These are phyloP conservation scores for Ustulina deusta DNA, from an alignment of 2,329 filamentous ascomycete genomes.

Conservation along the genomic window DNA sequence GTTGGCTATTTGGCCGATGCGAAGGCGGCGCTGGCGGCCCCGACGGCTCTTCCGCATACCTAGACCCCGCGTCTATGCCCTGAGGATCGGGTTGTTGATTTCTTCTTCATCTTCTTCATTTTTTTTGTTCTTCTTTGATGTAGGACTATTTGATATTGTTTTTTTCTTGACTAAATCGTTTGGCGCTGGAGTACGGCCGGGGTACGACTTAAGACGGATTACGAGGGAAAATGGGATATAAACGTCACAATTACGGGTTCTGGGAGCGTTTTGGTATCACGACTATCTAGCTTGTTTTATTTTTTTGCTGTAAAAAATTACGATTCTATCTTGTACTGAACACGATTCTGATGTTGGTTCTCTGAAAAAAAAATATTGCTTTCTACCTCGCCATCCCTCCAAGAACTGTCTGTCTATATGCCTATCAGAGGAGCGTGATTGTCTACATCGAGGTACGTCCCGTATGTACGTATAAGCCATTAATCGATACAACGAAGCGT, in stretches of 20 bases:
- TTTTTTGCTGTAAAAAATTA: conserved; percentile 5
- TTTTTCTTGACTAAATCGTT: conserved; percentile 16
- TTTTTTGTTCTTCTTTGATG: background rate
- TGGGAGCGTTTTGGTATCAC: conserved; percentile 17
- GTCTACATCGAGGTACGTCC: background rate
- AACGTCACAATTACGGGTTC: conserved; percentile 21
- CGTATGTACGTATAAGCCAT: background rate
- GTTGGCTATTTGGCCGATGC: conserved; percentile 48
- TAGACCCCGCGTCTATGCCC: conserved; percentile 35
- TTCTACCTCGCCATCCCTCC: background rate
- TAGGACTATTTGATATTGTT: conserved; percentile 12
- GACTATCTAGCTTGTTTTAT: conserved; percentile 15
- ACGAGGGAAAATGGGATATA: conserved; percentile 26
- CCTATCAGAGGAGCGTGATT: background rate
- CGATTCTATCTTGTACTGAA: conserved; percentile 8
- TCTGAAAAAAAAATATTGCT: conserved; percentile 4
- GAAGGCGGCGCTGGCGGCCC: conserved; percentile 40
- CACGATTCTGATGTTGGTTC: background rate
- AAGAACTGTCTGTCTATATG: background rate
- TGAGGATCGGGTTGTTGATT: conserved; percentile 3
- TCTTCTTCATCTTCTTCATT: background rate
- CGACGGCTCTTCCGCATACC: conserved; percentile 29
- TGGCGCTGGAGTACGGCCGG: conserved; percentile 20
- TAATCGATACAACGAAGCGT: background rate
- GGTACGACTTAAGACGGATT: conserved; percentile 27